Percentiles rank a stretch among this genome's conserved stretches.
These are phyloP conservation scores for Ilyonectria sp. DNA, from an alignment of 2,329 filamentous ascomycete genomes.

Conservation along the genomic window DNA sequence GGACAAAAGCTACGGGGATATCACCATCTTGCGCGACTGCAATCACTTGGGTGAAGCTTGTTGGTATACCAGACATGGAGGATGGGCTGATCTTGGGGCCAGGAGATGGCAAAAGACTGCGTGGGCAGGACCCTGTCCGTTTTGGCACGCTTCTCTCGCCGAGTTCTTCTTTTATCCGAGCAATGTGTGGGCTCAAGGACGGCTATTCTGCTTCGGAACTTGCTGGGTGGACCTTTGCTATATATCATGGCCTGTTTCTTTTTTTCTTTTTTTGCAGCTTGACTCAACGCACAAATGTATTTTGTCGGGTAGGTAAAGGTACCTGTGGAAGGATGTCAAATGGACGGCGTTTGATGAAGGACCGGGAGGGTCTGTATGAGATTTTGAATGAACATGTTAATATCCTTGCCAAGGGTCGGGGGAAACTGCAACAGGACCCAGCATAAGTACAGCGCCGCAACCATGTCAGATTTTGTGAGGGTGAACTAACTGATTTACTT, in stretches of 20 bases:
- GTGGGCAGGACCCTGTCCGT: slow-evolving; percentile 23
- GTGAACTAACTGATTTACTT: not conserved
- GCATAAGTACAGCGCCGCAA: not conserved
- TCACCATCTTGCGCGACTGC: not conserved
- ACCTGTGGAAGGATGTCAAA: slow-evolving; percentile 29
- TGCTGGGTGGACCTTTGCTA: slow-evolving; percentile 41
- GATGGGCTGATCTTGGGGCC: not conserved
- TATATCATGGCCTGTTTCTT: slow-evolving; percentile 33
- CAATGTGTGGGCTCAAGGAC: slow-evolving; percentile 20
- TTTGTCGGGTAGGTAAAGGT: slow-evolving; percentile 20
- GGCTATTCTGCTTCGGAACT: slow-evolving; percentile 25
- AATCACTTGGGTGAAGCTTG: not conserved
- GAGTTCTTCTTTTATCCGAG: slow-evolving; percentile 14
- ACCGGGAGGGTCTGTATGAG: slow-evolving; percentile 25
- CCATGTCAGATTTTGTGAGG: not conserved
- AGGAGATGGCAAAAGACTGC: slow-evolving; percentile 25
- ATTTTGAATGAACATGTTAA: slow-evolving; percentile 28
- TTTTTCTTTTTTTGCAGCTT: slow-evolving; percentile 19
- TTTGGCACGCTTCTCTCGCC: not conserved
- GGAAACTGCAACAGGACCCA: not conserved
- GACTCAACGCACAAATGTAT: slow-evolving; percentile 31
- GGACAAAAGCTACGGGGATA: slow-evolving; percentile 3
- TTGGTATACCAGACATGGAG: not conserved
- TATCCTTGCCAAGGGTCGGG: slow-evolving; percentile 13
- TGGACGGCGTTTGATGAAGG: slow-evolving; percentile 40